Base-by-base conservation (phyloP, 352 stramenopile species). In the Phytophthora sansomeana region DNA sequence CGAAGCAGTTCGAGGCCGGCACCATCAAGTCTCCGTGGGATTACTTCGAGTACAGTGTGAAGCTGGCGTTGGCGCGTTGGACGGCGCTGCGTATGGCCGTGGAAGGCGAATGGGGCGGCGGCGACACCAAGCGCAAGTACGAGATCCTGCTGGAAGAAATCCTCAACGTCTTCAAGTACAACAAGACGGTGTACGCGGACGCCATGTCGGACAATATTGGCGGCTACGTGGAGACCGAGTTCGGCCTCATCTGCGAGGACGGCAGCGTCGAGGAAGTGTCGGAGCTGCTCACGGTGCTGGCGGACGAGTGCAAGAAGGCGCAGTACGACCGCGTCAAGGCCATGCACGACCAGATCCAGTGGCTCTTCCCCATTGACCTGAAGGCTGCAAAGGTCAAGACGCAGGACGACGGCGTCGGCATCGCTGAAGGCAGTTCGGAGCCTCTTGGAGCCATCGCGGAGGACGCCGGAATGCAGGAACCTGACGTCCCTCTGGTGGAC, bases 21-120 rank as follows among this genome's bases (percentile, higher is more conserved):
- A 77, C 77, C n/a, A 83, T 89, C 62, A 89, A 90, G 67, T 87
- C 72, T 11, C 86, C 75, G 68, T 95, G 86, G 86, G 84, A 92
- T 43, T 90, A 90, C 61, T 95, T 95, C 57, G 86, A 93, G 69
- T 92, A 93, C 65, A 78, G 80, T 54, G 83, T 91, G 16, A 95
- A 93, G 75, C 65, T 95, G 55, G 78, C 78, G 64, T 51, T 95
- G 52, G 74, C 83, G 6, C 85, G 87, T 19, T 95, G 87, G 87
- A 95, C 87, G 35, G 87, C 87, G 65, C 69, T 95, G 67, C 85
- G 87, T 51, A 93, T 95, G 82, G 87, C 87, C 33, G 74, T 95
- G 17, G 87, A 93, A 52, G 87, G 87, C 62, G 83, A 93, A 58
- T 95, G 87, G 87, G 87, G 87, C 56, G 85, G 85, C 46, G 87